Conservation (phyloP, 371 early-diverging fungal species). For the Dinochytrium kinnereticum region DNA sequence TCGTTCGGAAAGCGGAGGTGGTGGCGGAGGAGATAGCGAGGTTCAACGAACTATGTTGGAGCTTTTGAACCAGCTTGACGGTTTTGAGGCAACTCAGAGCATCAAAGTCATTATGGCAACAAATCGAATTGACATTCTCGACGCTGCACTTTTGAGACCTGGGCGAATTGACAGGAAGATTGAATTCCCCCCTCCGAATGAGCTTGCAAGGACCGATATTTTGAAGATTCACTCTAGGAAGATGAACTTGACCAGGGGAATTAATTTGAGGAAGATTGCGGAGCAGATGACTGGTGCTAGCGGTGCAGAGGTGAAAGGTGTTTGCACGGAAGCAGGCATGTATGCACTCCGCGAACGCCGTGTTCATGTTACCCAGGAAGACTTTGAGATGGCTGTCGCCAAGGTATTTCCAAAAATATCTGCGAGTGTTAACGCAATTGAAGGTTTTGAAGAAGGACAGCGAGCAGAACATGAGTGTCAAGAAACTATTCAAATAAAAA, state of each 20-base stretch:
- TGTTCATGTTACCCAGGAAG: slow-evolving; percentile 99
- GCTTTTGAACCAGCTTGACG: slow-evolving; percentile 95
- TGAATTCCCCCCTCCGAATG: slow-evolving; percentile 99
- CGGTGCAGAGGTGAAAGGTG: slow-evolving; percentile 96
- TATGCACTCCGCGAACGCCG: slow-evolving; percentile 99
- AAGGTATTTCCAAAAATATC: slow-evolving; percentile 73
- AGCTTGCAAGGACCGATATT: slow-evolving; percentile 96
- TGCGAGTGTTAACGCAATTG: slow-evolving; percentile 1
- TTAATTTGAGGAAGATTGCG: slow-evolving; percentile 96
- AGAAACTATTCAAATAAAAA: slow-evolving; percentile 99
- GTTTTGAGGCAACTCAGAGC: slow-evolving; percentile 98
- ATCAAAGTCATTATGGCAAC: slow-evolving; percentile 99
- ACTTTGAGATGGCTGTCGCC: slow-evolving; percentile 99
- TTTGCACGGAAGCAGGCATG: slow-evolving; percentile 99
- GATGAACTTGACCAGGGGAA: slow-evolving; percentile 99
- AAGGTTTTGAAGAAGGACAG: slow-evolving; percentile 95
- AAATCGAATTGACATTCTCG: slow-evolving; percentile 98
- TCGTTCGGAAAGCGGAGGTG: slow-evolving; percentile 81
- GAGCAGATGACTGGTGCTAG: slow-evolving; percentile 94
- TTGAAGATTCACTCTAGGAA: slow-evolving; percentile 99
- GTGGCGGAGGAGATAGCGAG: slow-evolving; percentile 92
- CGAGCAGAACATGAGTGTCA: slow-evolving; percentile 92
- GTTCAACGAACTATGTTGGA: slow-evolving; percentile 95
- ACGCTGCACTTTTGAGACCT: slow-evolving; percentile 96
- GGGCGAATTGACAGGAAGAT: slow-evolving; percentile 99